Conservation (phyloP, 768 basidiomycete species). For the Naganishia randhawae region DNA sequence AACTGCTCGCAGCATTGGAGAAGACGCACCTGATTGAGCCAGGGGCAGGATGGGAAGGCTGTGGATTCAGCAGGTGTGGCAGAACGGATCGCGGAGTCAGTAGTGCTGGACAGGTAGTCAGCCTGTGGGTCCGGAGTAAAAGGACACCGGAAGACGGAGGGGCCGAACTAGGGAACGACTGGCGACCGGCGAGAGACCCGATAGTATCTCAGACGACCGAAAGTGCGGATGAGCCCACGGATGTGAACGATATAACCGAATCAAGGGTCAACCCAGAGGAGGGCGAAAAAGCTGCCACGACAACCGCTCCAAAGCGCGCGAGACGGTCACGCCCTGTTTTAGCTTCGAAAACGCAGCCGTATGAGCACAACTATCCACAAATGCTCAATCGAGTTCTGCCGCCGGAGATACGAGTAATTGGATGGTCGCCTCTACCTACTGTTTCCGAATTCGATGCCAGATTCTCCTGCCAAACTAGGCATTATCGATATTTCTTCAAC, state of each 20-base stretch:
- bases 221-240: neutral
- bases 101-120: constrained; percentile 87
- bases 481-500: constrained; percentile 98
- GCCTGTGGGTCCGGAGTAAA: constrained; percentile 78
- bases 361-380: constrained; percentile 70
- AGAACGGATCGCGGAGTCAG: constrained; percentile 94
- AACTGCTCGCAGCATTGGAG: constrained; percentile 73
- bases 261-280: neutral
- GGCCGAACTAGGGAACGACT: constrained; percentile 33
- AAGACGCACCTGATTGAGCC: constrained; percentile 73
- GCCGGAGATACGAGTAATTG: constrained; percentile 78
- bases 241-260: neutral
- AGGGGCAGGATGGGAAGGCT: constrained; percentile 71
- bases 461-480: constrained; percentile 76
- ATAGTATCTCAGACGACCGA: neutral
- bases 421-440: constrained; percentile 80
- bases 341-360: constrained; percentile 29
- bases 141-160: constrained; percentile 38
- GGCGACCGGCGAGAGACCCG: constrained; percentile 30
- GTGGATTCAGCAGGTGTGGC: constrained; percentile 86
- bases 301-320: constrained; percentile 1
- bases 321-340: constrained; percentile 1
- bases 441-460: constrained; percentile 73
- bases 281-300: neutral
- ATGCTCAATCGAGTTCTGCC: constrained; percentile 85